These are phyloP conservation scores for Nannochloris sp. DNA, from an alignment of 139 green algal species.

Conservation along the genomic window DNA sequence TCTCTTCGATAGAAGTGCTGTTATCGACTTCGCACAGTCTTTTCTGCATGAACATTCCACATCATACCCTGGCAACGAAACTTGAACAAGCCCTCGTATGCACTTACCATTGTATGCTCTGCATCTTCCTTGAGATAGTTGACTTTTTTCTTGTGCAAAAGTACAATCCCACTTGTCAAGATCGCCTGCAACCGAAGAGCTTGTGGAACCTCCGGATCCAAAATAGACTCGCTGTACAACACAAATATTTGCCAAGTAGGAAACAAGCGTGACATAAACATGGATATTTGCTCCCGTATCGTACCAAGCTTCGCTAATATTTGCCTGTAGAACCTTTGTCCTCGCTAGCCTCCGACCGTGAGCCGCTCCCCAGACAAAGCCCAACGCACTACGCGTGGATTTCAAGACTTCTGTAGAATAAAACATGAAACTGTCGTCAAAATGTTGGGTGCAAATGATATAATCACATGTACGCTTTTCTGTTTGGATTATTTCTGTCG, in stretches of 20 bases:
- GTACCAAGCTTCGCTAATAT: constrained; percentile 54
- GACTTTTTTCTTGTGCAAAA: constrained; percentile 53
- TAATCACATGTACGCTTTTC: too few relatives aligned
- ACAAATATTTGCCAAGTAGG: neutral
- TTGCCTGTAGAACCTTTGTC: constrained; percentile 48
- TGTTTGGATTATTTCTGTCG: too few relatives aligned
- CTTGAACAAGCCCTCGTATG: neutral
- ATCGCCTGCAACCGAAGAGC: constrained; percentile 64
- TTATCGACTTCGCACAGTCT: too few relatives aligned
- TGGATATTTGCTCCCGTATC: neutral
- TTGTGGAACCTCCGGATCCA: constrained; percentile 64
- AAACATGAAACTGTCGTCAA: constrained; percentile 43
- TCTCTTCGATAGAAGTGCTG: too few relatives aligned
- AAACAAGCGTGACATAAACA: neutral
- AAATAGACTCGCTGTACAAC: constrained; percentile 45
- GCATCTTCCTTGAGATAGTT: constrained; percentile 47
- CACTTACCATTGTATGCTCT: neutral
- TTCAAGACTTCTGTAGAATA: constrained; percentile 60
- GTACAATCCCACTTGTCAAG: constrained; percentile 56
- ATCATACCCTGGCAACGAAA: too few relatives aligned
- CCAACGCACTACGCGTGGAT: constrained; percentile 43
- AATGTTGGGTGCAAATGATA: too few relatives aligned
- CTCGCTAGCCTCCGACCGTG: constrained; percentile 63
- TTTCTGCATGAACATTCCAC: too few relatives aligned
- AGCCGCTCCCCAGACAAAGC: constrained; percentile 63